Evolutionary conservation across 139 green algal species (phyloP), one percentile per base, ranked within the genome.

Genomic region (Chlamydomonas sp.): DNA sequence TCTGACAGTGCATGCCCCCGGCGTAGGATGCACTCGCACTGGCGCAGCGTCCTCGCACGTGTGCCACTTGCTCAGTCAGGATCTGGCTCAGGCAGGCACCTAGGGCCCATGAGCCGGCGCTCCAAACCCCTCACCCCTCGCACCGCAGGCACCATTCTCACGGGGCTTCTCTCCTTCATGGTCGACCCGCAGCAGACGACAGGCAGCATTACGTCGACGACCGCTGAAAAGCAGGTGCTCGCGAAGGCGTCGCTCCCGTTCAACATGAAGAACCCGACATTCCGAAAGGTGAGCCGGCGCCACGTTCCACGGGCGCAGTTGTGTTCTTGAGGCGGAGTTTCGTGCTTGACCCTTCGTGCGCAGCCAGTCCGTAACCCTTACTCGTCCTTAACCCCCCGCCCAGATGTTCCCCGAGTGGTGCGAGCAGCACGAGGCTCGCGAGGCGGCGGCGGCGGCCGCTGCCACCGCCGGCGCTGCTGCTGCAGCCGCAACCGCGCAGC

Each of bases 351-450:
- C n/a, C n/a, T n/a, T n/a, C n/a, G n/a, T n/a, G n/a, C n/a, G n/a
- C n/a, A n/a, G n/a, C n/a, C n/a, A n/a, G n/a, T n/a, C n/a, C n/a
- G n/a, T n/a, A n/a, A n/a, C n/a, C n/a, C n/a, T n/a, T n/a, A n/a
- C n/a, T n/a, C n/a, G n/a, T n/a, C n/a, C n/a, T n/a, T n/a, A n/a
- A n/a, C n/a, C n/a, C n/a, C n/a, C n/a, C n/a, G n/a, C n/a, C n/a
- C n/a, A n/a, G n/a, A n/a, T 96, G 16, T 96, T 95, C 67, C 90
- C 90, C 0, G 69, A 89, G 2, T 87, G 76, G 72, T 60, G 86
- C 3, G 74, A 88, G 54, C 59, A 77, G 73, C 64, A 75, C 30
- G 65, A 86, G 48, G 49, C 73, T 62, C 71, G 65, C 6, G 22
- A 69, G 31, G 74, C 67, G 2, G 47, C 65, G n/a, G n/a, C n/a